phyloP scores from a whole-genome alignment of 139 green algal genomes.

The Closterium sp. region DNA sequence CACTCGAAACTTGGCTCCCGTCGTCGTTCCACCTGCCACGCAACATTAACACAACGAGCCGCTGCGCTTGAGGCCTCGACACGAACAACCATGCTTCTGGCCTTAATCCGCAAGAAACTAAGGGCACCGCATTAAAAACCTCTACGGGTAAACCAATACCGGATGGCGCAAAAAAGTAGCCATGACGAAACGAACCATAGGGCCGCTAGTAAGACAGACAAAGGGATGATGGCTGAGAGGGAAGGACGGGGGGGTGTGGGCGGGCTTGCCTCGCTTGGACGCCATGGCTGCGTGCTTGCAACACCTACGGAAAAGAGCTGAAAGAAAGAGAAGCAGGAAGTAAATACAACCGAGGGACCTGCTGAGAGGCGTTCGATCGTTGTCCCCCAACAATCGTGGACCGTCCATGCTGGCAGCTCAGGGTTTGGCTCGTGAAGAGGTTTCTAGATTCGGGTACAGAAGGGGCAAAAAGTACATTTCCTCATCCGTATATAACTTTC shows the following conservation, averaged over 20 bases:
- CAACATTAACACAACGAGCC: neutral
- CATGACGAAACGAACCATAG: neutral
- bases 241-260: neutral
- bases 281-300: neutral
- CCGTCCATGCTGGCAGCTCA: neutral
- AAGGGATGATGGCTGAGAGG: neutral
- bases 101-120: neutral
- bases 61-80: neutral
- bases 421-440: neutral
- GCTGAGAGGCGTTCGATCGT: neutral
- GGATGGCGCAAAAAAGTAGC: neutral
- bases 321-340: neutral
- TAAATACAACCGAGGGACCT: neutral
- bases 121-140: neutral
- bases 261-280: neutral
- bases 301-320: neutral
- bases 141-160: neutral
- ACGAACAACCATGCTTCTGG: neutral
- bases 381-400: neutral
- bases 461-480: neutral
- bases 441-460: neutral
- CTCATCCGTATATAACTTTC: too few relatives aligned
- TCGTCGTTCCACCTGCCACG: slow-evolving; percentile 65
- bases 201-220: neutral
- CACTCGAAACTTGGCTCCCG: slow-evolving; percentile 98